Percentiles rank a stretch among this genome's conserved stretches.
Conservation (phyloP, 2,329 filamentous ascomycete species). For the Metarhizium brunneum region DNA sequence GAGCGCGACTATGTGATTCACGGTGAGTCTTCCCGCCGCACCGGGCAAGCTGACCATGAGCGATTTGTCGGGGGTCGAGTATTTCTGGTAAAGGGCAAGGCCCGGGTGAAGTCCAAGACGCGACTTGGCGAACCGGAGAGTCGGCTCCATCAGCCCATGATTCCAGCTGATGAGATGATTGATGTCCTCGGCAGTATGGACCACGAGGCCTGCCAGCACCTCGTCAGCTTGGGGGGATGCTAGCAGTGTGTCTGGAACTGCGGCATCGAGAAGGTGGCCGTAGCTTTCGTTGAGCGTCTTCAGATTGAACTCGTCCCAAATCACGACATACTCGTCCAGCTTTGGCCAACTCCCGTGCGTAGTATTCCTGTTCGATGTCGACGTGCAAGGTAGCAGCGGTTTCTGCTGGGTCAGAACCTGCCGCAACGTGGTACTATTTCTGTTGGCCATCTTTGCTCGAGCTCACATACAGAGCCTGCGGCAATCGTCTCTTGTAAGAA, state of each 20-base stretch:
- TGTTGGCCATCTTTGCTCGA: no score
- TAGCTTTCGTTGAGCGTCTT: background rate
- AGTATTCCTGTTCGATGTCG: no score
- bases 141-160: background rate
- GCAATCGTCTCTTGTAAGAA: no score
- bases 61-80: background rate
- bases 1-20: background rate
- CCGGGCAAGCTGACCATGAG: accelerated
- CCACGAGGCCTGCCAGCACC: background rate
- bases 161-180: background rate
- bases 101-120: background rate
- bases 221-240: background rate
- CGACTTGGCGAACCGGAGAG: background rate
- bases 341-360: no score
- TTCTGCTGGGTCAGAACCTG: no score
- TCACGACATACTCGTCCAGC: no score
- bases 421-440: no score
- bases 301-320: background rate
- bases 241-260: background rate
- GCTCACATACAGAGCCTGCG: no score
- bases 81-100: accelerated
- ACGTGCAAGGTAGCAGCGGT: no score
- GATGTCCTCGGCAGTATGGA: background rate
- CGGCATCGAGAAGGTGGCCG: background rate
- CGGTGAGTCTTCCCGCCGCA: background rate